Percentiles rank a stretch among this genome's conserved stretches.
Conservation (phyloP, 2,329 filamentous ascomycete species). For the Fusarium austroafricanum region DNA sequence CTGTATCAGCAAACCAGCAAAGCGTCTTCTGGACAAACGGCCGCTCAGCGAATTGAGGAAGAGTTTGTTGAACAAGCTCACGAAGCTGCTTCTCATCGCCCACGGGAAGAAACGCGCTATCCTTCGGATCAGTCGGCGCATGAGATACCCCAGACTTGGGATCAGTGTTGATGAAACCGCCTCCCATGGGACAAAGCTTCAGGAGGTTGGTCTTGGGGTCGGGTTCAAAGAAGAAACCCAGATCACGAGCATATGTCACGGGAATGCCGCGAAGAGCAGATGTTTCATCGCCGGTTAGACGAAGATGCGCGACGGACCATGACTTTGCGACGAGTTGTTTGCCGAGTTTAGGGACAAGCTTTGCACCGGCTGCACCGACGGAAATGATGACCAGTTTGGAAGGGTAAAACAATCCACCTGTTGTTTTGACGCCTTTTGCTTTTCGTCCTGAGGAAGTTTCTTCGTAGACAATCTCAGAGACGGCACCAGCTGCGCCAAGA, state of each 20-base stretch:
- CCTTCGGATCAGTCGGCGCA: conserved; percentile 44
- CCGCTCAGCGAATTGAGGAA: conserved; percentile 64
- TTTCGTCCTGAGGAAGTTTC: background rate
- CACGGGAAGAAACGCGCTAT: conserved; percentile 62
- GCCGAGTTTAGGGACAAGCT: conserved; percentile 61
- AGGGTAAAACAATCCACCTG: conserved; percentile 23
- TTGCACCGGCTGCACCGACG: conserved; percentile 61
- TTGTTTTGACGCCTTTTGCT: conserved; percentile 30
- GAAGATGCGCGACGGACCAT: conserved; percentile 70
- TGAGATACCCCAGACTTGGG: conserved; percentile 53
- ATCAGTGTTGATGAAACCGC: conserved; percentile 63
- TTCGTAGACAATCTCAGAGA: conserved; percentile 45
- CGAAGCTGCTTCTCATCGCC: conserved; percentile 65
- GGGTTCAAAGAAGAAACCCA: conserved; percentile 75
- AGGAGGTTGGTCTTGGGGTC: conserved; percentile 67
- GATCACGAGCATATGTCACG: conserved; percentile 69
- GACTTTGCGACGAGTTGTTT: conserved; percentile 64
- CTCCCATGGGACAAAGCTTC: conserved; percentile 70
- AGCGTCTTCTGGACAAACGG: conserved; percentile 67
- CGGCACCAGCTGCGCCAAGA: conserved; percentile 46
- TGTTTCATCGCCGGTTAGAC: conserved; percentile 66
- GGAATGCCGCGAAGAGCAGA: conserved; percentile 67
- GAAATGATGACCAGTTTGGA: conserved; percentile 61
- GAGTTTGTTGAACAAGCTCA: conserved; percentile 61
- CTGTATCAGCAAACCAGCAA: conserved; percentile 74